Base-by-base conservation (phyloP, 305 asterid genomes). In the Coffea humblotiana region DNA sequence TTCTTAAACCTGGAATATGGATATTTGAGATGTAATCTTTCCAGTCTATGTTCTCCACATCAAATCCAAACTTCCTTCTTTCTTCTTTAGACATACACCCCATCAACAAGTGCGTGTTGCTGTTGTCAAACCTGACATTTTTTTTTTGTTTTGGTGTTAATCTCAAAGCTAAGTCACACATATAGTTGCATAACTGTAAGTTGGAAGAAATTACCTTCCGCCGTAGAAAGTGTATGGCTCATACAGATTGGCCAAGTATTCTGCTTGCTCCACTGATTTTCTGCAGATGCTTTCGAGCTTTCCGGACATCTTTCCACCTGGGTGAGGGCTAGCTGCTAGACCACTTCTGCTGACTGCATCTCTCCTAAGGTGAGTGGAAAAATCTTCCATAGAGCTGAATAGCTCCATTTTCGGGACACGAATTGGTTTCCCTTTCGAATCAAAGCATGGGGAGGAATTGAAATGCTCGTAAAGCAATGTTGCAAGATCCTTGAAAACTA, bases 1-100 rank as follows among this genome's bases (percentile, higher is more conserved):
- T 90, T 88, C 97, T 90, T 79, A 96, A 80, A 78, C 99, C 99
- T 8, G 99, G 98, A 79, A 96, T 93, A 83, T 96, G 98, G 79
- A 96, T 86, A 70, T 94, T 92, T 15, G 91, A 82, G 81, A 96
- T 93, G 80, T 94, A 96, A 75, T 96, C 97, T 83, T 89, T 86
- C 99, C 99, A 96, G 81, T 96, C 95, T 85, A 94, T 91, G 78
- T 76, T 89, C 84, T 92, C 96, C 29, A 96, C 96, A 71, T 94
- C 97, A 45, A 94, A 94, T 52, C 93, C 98, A 75, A 94, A 96
- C 81, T 89, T 85, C 78, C 82, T 84, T 68, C 87, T 84, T 82
- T 96, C 98, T 85, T 94, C 97, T 70, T 85, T 83, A 0, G 97
- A 90, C 98, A 94, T 89, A 81, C 72, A 88, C 83, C 89, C 93